phyloP scores from a whole-genome alignment of 2,329 filamentous ascomycete species.

The Dothidotthia symphoricarpi region DNA sequence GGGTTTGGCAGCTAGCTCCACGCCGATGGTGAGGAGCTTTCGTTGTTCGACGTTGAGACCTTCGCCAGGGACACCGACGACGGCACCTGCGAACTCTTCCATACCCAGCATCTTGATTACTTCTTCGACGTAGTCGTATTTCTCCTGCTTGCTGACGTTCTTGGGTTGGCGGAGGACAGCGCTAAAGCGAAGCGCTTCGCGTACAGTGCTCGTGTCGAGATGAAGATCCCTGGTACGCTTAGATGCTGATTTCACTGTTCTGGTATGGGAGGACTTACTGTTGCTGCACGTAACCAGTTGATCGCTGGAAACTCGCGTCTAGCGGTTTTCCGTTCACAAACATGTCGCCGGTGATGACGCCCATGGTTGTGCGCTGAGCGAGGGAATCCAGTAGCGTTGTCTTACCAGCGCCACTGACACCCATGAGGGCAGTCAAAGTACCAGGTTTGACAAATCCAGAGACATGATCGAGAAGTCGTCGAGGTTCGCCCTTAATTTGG shows the following conservation, averaged over 20 bases:
- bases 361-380: conserved; percentile 37
- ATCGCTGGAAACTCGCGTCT: conserved; percentile 39
- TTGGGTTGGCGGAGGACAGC: conserved; percentile 51
- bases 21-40: conserved; percentile 69
- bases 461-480: conserved; percentile 56
- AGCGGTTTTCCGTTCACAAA: conserved; percentile 40
- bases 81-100: conserved; percentile 64
- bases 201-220: conserved; percentile 40
- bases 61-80: conserved; percentile 62
- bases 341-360: conserved; percentile 42
- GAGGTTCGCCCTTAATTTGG: conserved; percentile 44
- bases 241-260: not conserved
- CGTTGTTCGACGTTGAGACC: conserved; percentile 68
- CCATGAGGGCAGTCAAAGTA: conserved; percentile 45
- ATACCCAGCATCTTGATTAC: conserved; percentile 67
- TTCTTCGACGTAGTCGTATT: conserved; percentile 61
- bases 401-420: conserved; percentile 42
- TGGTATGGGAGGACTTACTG: conserved; percentile 21
- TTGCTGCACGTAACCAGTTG: conserved; percentile 43
- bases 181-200: conserved; percentile 38
- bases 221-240: conserved; percentile 33
- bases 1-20: conserved; percentile 69
- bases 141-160: conserved; percentile 55
- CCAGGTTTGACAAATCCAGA: conserved; percentile 57
- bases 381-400: conserved; percentile 41